phyloP scores from a whole-genome alignment of 1,284 basidiomycete species.

The Salmacisia buchloeana region DNA sequence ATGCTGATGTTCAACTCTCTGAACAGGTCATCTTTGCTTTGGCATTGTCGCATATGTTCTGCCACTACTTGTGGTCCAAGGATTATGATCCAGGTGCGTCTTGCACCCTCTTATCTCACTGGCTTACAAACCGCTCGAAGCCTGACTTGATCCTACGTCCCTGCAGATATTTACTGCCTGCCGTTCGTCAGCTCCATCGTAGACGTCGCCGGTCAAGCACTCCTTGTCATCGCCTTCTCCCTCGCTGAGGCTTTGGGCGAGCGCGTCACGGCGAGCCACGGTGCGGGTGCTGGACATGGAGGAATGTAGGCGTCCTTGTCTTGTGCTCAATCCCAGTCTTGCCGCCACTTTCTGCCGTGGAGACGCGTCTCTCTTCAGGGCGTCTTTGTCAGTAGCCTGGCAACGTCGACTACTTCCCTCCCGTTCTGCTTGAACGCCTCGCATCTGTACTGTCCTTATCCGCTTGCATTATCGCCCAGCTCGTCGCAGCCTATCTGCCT shows the following conservation, averaged over 20 bases:
- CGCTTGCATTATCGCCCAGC: no score
- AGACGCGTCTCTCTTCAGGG: no score
- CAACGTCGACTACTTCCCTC: no score
- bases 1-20: background rate
- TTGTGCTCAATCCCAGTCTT: no score
- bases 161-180: constrained; percentile 69
- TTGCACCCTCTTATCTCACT: no score
- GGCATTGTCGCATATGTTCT: constrained; percentile 64
- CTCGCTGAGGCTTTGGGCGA: constrained; percentile 51
- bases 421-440: no score
- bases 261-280: constrained; percentile 25
- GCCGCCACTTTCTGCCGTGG: background rate
- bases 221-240: constrained; percentile 60
- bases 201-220: constrained; percentile 81
- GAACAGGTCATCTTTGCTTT: constrained; percentile 59
- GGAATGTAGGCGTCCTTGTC: no score
- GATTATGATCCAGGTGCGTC: constrained; percentile 74
- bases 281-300: constrained; percentile 29
- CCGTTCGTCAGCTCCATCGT: constrained; percentile 84
- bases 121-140: no score
- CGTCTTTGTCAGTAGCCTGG: no score
- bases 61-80: constrained; percentile 73
- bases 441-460: no score
- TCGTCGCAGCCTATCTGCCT: no score
- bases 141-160: background rate